A percentile compares a stretch with the other conserved stretches of the same genome.
Evolutionary conservation across 2,329 filamentous ascomycete genomes (phyloP).

Genomic region (Sordariomycetes sp.): DNA sequence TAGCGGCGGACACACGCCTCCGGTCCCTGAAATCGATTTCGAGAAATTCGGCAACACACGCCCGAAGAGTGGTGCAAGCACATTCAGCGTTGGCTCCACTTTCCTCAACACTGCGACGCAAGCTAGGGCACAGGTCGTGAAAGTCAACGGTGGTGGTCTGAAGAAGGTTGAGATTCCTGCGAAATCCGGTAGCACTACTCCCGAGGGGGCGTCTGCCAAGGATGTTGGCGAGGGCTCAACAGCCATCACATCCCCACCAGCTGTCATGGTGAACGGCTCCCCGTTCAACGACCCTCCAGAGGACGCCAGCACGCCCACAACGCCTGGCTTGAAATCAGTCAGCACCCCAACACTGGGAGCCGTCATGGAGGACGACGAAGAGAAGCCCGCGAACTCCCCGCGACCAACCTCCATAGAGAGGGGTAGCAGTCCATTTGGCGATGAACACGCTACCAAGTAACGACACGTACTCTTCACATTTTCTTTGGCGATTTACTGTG

Average conservation of each 20-base stretch:
- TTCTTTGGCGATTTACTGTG: too few relatives aligned
- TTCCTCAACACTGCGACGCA: conserved; percentile 50
- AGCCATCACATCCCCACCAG: not conserved
- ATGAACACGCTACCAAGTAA: conserved; percentile 48
- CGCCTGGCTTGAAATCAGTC: conserved; percentile 20
- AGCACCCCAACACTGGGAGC: conserved; percentile 41
- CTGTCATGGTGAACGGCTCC: conserved; percentile 35
- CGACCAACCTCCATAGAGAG: conserved; percentile 15
- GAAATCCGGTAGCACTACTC: conserved; percentile 18
- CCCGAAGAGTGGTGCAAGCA: conserved; percentile 46
- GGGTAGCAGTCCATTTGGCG: conserved; percentile 43
- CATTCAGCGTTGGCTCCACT: conserved; percentile 59
- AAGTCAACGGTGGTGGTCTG: conserved; percentile 41
- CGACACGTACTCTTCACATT: not conserved
- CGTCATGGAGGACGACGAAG: conserved; percentile 42
- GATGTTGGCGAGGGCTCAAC: not conserved
- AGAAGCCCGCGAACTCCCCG: conserved; percentile 20
- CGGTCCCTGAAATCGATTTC: conserved; percentile 64
- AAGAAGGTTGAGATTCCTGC: conserved; percentile 34
- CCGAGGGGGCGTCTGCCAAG: not conserved
- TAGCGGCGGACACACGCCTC: conserved; percentile 50
- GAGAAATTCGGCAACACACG: conserved; percentile 41
- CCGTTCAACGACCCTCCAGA: conserved; percentile 43
- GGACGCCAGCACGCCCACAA: conserved; percentile 29
- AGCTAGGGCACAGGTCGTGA: conserved; percentile 50